phyloP scores from a whole-genome alignment of 2,329 filamentous ascomycete genomes.

The Beauveria medogensis region DNA sequence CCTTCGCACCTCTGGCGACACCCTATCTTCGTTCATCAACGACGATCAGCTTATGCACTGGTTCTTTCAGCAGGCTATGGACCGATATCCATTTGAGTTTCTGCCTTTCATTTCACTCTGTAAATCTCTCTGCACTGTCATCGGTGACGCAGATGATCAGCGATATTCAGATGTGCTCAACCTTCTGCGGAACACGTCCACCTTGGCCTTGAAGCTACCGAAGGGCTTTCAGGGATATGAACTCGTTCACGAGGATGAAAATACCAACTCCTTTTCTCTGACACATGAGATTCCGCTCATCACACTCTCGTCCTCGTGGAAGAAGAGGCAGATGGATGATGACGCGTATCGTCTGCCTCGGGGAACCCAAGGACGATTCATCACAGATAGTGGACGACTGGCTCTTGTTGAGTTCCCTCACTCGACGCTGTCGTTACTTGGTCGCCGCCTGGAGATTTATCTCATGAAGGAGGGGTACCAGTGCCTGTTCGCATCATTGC shows the following conservation, averaged over 20 bases:
- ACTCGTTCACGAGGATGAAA: conserved; percentile 76
- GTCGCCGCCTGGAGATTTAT: conserved; percentile 64
- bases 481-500: conserved; percentile 44
- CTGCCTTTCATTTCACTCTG: conserved; percentile 68
- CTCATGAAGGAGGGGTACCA: conserved; percentile 48
- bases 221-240: conserved; percentile 65
- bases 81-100: conserved; percentile 80
- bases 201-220: conserved; percentile 72
- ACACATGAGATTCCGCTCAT: conserved; percentile 58
- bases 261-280: conserved; percentile 69
- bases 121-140: conserved; percentile 47
- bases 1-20: conserved; percentile 25
- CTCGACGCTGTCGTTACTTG: conserved; percentile 71
- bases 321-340: conserved; percentile 34
- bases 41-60: conserved; percentile 42
- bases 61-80: conserved; percentile 60
- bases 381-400: conserved; percentile 69
- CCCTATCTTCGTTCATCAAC: conserved; percentile 26
- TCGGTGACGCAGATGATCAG: conserved; percentile 24
- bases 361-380: conserved; percentile 61
- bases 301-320: conserved; percentile 35
- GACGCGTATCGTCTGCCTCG: conserved; percentile 54
- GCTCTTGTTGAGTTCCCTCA: conserved; percentile 72
- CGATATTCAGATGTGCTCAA: conserved; percentile 46
- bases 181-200: conserved; percentile 61